Base-by-base conservation (phyloP, 1,284 basidiomycete species). In the Apiotrichum sp. region DNA sequence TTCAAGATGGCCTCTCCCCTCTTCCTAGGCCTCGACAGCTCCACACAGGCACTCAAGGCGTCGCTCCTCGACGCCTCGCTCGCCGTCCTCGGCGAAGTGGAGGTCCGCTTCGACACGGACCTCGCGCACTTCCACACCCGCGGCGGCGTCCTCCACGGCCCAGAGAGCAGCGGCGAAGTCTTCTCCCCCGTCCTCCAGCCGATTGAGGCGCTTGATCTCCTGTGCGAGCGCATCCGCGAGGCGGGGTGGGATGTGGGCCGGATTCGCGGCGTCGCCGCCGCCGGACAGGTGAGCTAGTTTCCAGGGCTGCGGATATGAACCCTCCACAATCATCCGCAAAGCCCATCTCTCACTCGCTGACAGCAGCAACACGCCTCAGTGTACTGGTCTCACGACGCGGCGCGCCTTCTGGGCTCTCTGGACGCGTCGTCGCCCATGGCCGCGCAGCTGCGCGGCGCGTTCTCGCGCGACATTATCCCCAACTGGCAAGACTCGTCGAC, bases 401-500 rank as follows among this genome's bases (percentile, higher is more conserved):
- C 81, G 46, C 53, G 60, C 0, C 69, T 83, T 6, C 80, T 93
- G 7, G 74, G 79, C 1, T 76, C 75, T 1, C 78, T 92, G 43
- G 79, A 86, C 65, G 62, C 84, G 1, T 62, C 67, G 2, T 72
- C 80, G 53, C 68, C 81, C 0, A 78, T 93, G 4, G 73, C 77
- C 0, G 38, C 59, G 0, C 79, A 80, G 59, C 64, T 80, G 2
- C 8, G 16, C 4, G 52, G 66, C 6, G 87, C 88, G 0, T 92
- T 93, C 73, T 86, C 88, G 4, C 76, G 85, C 16, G 78, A 78
- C 2, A 80, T 82, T 58, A 83, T 87, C 1, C 90, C 90, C 13
- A 93, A 93, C 69, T 93, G 91, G 91, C 90, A 93, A 74, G 91
- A 93, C 75, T 90, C 88, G 0, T 90, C 88, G 0, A 93, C 90